These are phyloP conservation scores for Elaeis oleifera DNA, from an alignment of 202 grass and related monocot species.

Conservation along the genomic window DNA sequence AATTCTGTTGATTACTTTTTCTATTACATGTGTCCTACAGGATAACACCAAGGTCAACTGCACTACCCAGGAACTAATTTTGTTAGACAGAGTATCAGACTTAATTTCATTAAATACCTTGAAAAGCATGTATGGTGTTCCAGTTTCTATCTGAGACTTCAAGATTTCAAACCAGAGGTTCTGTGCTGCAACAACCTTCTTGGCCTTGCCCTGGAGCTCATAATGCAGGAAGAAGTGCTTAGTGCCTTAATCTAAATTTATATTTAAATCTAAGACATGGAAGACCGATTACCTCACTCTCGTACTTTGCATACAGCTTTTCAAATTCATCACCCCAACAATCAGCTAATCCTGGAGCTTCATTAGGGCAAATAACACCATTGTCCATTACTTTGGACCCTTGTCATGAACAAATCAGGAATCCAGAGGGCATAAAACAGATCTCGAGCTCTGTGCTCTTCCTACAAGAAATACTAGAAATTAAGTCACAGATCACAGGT, in stretches of 20 bases:
- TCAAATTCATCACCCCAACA: conserved; percentile 82
- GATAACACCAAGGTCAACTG: background rate
- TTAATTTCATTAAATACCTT: conserved; percentile 44
- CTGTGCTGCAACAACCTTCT: conserved; percentile 79
- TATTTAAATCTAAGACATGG: background rate
- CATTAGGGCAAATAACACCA: conserved; percentile 96
- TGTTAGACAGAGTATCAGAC: background rate
- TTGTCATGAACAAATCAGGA: conserved; percentile 91
- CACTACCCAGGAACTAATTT: background rate
- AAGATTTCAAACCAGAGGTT: conserved; percentile 91
- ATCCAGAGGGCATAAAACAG: conserved; percentile 95
- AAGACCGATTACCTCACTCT: conserved; percentile 41
- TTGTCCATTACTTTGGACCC: conserved; percentile 70
- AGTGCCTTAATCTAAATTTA: conserved; percentile 15
- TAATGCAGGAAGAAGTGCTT: conserved; percentile 8
- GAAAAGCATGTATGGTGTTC: conserved; percentile 98
- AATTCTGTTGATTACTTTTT: conserved; percentile 97
- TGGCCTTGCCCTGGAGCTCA: conserved; percentile 70
- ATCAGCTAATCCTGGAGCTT: conserved; percentile 86
- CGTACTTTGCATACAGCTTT: conserved; percentile 70
- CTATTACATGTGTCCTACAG: conserved; percentile 89
- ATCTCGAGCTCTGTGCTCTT: conserved; percentile 92
- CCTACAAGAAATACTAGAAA: conserved; percentile 35
- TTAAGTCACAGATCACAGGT: background rate
- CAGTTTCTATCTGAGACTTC: conserved; percentile 95